A percentile compares a stretch with the other conserved stretches of the same genome.
Evolutionary conservation across 257 asterid genomes (phyloP).

Genomic region (Lycium ferocissimum): DNA sequence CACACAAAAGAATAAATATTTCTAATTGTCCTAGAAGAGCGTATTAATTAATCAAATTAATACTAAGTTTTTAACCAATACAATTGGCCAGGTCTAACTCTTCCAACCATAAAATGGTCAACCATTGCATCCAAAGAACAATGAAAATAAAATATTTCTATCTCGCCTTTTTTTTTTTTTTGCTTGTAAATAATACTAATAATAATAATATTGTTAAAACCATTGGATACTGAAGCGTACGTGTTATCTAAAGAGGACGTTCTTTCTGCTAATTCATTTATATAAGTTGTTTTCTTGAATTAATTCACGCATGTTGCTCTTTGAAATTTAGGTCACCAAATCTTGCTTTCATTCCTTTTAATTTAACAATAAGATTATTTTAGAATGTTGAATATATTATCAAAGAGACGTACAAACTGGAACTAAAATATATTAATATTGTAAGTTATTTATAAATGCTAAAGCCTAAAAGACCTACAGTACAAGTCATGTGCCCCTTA

Average conservation of each 20-base stretch:
- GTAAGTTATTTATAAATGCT: background rate
- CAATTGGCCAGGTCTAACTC: background rate
- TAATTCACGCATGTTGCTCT: constrained; percentile 24
- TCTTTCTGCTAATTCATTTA: background rate
- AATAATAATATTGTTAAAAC: too few relatives aligned
- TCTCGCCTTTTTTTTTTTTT: too few relatives aligned
- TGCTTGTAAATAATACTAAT: too few relatives aligned
- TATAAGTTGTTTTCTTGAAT: constrained; percentile 14
- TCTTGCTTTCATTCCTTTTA: constrained; percentile 23
- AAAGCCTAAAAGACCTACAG: background rate
- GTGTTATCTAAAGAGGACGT: background rate
- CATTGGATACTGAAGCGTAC: background rate
- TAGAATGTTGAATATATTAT: constrained; percentile 15
- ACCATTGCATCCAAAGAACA: background rate
- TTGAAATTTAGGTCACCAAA: constrained; percentile 26
- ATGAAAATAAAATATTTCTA: background rate
- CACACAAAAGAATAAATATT: background rate
- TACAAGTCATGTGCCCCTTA: background rate
- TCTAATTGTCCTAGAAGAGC: background rate
- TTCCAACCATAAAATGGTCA: constrained; percentile 22
- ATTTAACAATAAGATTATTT: constrained; percentile 11
- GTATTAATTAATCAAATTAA: constrained; percentile 13
- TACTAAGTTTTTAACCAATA: background rate
- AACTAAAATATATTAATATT: background rate
- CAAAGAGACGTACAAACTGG: constrained; percentile 10